Base-by-base conservation (phyloP, 2,329 filamentous ascomycete species). In the Colletotrichum gigasporum region DNA sequence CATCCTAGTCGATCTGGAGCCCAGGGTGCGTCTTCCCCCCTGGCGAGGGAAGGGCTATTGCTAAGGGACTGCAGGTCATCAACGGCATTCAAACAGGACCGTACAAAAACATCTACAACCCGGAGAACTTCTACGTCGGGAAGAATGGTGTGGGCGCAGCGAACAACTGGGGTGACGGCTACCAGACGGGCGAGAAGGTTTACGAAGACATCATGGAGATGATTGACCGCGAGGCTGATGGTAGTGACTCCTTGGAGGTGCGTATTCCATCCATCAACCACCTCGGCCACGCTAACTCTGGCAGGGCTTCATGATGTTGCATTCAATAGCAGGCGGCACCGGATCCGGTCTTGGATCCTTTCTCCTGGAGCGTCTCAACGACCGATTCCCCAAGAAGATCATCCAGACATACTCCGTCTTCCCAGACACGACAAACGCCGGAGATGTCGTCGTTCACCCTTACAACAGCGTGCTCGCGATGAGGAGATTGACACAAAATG, bases 401-500 rank as follows among this genome's bases (percentile, higher is more conserved):
- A 97, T 99, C 62, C 96, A 99, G 80, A 98, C 96, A 41, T 99
- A 99, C 79, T 98, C 95, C 0, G 96, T 99, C 54, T 99, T 99
- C 72, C 95, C 96, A 2, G 96, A 98, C 76, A 97, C 92, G 0
- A 93, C 93, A 65, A 93, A 92, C 70, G 87, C 89, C 3, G 90
- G 90, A 58, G 93, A 98, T 75, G 95, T 99, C 20, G 95, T 99
- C 10, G 96, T 99, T 20, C 96, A 99, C 74, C 96, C 96, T 10
- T 99, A 99, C 81, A 99, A 99, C 84, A 97, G 94, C 78, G 82
- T 99, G 58, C 87, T 99, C 14, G 91, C 95, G 10, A 93, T 99
- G 90, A 86, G 94, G 64, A 85, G 96, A 65, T 81, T 99, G 70
- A 96, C 94, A 2, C 92, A 99, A 78, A 97, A 99, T 74, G 96